phyloP scores from a whole-genome alignment of 2,329 filamentous ascomycete species.

The Xylaria polymorpha region DNA sequence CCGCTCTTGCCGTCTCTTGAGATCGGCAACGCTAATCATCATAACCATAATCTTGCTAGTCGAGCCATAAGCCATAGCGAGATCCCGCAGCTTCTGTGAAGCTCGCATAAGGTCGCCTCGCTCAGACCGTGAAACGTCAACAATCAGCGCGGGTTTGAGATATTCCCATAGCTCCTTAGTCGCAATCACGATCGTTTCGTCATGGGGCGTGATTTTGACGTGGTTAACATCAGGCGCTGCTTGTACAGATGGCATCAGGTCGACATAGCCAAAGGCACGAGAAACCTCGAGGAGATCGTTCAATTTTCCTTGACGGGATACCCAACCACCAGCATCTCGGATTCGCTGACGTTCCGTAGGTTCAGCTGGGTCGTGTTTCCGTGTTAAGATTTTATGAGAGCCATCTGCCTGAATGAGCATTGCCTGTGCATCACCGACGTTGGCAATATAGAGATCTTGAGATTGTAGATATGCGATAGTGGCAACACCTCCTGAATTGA shows the following conservation, averaged over 20 bases:
- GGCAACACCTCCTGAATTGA: constrained; percentile 89
- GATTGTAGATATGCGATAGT: constrained; percentile 91
- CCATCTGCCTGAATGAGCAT: constrained; percentile 93
- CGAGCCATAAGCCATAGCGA: constrained; percentile 95
- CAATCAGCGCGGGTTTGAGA: constrained; percentile 86
- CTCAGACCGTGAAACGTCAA: constrained; percentile 90
- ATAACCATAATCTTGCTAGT: constrained; percentile 98
- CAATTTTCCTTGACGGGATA: constrained; percentile 91
- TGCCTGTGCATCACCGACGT: constrained; percentile 95
- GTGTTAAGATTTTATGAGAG: constrained; percentile 82
- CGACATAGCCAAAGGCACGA: constrained; percentile 92
- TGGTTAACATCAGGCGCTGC: constrained; percentile 87
- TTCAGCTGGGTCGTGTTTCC: constrained; percentile 94
- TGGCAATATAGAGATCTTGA: constrained; percentile 92
- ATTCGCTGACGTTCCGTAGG: constrained; percentile 86
- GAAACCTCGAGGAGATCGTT: constrained; percentile 94
- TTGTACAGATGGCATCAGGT: constrained; percentile 91
- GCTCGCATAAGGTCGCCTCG: constrained; percentile 92
- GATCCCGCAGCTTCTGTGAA: constrained; percentile 91
- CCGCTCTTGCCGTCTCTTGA: constrained; percentile 84
- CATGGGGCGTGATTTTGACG: constrained; percentile 82
- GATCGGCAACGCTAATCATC: constrained; percentile 92
- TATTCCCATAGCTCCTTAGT: constrained; percentile 97
- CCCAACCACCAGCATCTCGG: constrained; percentile 93
- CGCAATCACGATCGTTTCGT: constrained; percentile 93